A percentile compares a stretch with the other conserved stretches of the same genome.
Conservation (phyloP, 1,139 yeast species). For the Arxiozyma telluris region DNA sequence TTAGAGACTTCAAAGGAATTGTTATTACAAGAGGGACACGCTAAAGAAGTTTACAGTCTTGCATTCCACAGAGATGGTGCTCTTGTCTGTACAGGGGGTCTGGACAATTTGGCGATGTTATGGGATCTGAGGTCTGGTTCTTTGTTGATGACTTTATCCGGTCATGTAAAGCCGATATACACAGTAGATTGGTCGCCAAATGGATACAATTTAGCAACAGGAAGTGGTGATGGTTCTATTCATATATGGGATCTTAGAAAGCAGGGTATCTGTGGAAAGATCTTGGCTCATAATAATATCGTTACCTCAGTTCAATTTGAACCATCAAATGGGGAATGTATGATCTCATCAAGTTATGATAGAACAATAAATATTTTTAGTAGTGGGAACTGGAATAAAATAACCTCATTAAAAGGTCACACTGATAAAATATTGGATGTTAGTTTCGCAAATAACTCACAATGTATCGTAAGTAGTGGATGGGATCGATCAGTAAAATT, state of each 20-base stretch:
- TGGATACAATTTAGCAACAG: conserved; percentile 72
- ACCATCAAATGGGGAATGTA: conserved; percentile 38
- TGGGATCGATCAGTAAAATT: conserved; percentile 75
- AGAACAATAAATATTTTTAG: conserved; percentile 56
- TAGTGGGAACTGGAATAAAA: conserved; percentile 61
- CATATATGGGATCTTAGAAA: conserved; percentile 81
- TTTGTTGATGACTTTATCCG: conserved; percentile 47
- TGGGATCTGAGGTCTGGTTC: conserved; percentile 89
- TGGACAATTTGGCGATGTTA: conserved; percentile 61
- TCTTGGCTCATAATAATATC: conserved; percentile 71
- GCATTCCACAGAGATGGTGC: conserved; percentile 74
- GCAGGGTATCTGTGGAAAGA: conserved; percentile 37
- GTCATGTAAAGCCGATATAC: conserved; percentile 68
- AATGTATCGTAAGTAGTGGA: conserved; percentile 53
- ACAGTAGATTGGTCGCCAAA: conserved; percentile 67
- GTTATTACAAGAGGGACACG: conserved; percentile 74
- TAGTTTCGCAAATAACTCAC: conserved; percentile 42
- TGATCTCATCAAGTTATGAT: conserved; percentile 66
- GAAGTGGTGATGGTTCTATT: conserved; percentile 73
- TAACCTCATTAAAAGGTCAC: conserved; percentile 51
- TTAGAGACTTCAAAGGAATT: conserved; percentile 39
- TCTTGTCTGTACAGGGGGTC: conserved; percentile 65
- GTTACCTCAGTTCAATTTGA: conserved; percentile 60
- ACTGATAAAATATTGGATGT: conserved; percentile 67
- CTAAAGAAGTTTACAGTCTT: conserved; percentile 59